Base-by-base conservation (phyloP, 257 asterid species). In the Fraxinus cuspidata region DNA sequence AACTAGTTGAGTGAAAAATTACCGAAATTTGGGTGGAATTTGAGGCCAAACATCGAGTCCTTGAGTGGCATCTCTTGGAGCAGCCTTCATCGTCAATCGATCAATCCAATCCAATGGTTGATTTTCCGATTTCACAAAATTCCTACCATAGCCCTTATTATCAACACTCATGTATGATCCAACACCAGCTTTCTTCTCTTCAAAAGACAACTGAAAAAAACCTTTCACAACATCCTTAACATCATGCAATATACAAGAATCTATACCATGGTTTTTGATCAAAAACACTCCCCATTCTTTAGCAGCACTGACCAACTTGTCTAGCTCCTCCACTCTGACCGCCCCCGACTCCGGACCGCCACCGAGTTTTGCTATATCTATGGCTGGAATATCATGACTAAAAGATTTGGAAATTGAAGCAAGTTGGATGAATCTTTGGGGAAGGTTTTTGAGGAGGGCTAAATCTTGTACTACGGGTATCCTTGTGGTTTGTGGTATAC, bases 81-180 rank as follows among this genome's bases (percentile, higher is more conserved):
- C 83, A 8, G 83, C 90, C 78, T 80, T 87, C 85, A 87, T 82
- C 1, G 84, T 73, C 83, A 87, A 80, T 2, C 90, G 90, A 75
- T 87, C 90, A 64, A 87, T 84, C 88, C 90, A 84, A 87, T 84
- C 90, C 85, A 82, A 74, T 27, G 69, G 74, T 83, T 84, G 87
- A 66, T 67, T 58, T n/a, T 74, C 83, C 67, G 85, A 78, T 25
- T 63, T 81, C 9, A 87, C 82, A 44, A 80, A 84, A 73, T 81
- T 84, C 74, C 88, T 79, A 10, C 90, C 88, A 64, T 87, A 84
- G 10, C 90, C 87, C 85, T 82, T 66, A 38, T 87, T 87, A 44
- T 84, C 88, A 18, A 69, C 28, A 49, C 77, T 53, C 71, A 11
- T 5, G 38, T 67, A 80, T 3, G 83, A 51, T 60, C 88, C 90